phyloP scores from a whole-genome alignment of 352 stramenopile genomes.

The Plasmopara muralis region DNA sequence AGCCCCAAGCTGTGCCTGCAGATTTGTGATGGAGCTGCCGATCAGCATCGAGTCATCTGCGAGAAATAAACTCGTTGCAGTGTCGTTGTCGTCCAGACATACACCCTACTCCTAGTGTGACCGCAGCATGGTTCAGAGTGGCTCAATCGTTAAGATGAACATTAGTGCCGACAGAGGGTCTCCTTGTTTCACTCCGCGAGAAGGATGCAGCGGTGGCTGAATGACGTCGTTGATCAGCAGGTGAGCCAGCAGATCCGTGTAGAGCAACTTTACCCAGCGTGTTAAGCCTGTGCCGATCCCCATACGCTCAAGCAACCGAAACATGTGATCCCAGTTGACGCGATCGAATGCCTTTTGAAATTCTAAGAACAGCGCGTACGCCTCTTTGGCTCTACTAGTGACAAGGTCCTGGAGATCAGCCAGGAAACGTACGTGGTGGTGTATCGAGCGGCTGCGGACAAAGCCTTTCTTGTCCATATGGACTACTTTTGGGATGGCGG shows the following conservation, averaged over 20 bases:
- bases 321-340: not conserved
- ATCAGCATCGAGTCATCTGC: not conserved
- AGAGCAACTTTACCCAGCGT: not conserved
- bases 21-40: not conserved
- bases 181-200: not conserved
- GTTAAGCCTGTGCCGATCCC: not conserved
- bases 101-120: not conserved
- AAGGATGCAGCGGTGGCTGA: not conserved
- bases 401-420: not conserved
- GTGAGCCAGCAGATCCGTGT: not conserved
- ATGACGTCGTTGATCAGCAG: not conserved
- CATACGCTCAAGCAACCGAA: not conserved
- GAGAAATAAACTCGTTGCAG: not conserved
- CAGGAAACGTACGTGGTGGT: not conserved
- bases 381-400: not conserved
- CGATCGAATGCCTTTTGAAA: not conserved
- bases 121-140: not conserved
- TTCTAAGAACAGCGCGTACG: not conserved
- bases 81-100: not conserved
- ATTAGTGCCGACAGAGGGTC: not conserved
- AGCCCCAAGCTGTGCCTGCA: not conserved
- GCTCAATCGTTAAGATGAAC: not conserved
- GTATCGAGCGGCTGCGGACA: not conserved
- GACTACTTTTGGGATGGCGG: not conserved
- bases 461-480: not conserved